phyloP scores from a whole-genome alignment of 345 rosid species.

The Leavenworthia alabamica region DNA sequence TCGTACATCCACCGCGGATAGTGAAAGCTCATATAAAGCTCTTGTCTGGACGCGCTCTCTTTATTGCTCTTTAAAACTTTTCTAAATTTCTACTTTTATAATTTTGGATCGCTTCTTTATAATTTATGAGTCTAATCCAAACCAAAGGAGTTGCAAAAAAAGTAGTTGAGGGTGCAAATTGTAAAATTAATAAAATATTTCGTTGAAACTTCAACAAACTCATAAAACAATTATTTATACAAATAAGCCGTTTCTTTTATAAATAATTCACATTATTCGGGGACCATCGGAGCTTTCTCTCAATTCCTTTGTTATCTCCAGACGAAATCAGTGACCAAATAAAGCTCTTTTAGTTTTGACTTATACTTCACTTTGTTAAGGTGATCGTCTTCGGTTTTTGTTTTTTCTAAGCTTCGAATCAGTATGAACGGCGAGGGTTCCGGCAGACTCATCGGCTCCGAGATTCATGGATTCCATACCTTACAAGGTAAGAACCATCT shows the following conservation, averaged over 20 bases:
- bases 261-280: background rate
- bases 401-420: background rate
- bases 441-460: constrained; percentile 53
- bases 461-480: constrained; percentile 91
- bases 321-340: constrained; percentile 2
- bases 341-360: background rate
- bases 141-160: background rate
- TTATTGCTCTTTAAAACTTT: background rate
- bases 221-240: background rate
- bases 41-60: constrained; percentile 18
- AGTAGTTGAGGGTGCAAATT: background rate
- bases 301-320: background rate
- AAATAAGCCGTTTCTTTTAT: background rate
- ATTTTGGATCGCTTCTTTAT: background rate
- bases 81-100: background rate
- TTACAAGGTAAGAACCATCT: constrained; percentile 42
- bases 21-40: constrained; percentile 14
- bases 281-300: constrained; percentile 14
- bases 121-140: background rate
- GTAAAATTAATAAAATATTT: background rate
- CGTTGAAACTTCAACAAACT: background rate
- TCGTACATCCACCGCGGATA: constrained; percentile 13
- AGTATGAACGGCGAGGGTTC: constrained; percentile 38
- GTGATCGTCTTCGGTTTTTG: background rate
- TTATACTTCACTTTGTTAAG: background rate